These are phyloP conservation scores for Dalbergia cochinchinensis DNA, from an alignment of 306 rosid genomes.

Conservation along the genomic window DNA sequence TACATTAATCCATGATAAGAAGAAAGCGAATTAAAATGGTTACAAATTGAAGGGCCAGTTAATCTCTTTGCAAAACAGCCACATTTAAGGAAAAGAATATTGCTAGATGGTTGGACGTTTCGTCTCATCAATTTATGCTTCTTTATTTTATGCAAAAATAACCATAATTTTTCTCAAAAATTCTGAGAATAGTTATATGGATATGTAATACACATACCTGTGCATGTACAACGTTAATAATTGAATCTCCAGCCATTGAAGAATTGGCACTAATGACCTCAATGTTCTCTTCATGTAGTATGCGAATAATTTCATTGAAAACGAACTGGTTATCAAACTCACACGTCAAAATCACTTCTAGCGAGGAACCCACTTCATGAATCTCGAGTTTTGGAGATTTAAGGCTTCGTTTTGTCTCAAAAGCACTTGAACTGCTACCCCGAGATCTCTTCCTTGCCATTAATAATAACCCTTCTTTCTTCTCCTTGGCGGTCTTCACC, in stretches of 20 bases:
- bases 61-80: not conserved
- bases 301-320: constrained; percentile 62
- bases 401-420: constrained; percentile 21
- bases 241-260: constrained; percentile 49
- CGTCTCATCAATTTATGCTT: too few relatives aligned
- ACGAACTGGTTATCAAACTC: constrained; percentile 59
- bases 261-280: constrained; percentile 54
- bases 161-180: too few relatives aligned
- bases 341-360: constrained; percentile 58
- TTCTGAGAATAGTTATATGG: too few relatives aligned
- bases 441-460: constrained; percentile 47
- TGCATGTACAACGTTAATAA: constrained; percentile 58
- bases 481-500: constrained; percentile 51
- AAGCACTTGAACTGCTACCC: constrained; percentile 7
- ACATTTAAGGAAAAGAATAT: too few relatives aligned
- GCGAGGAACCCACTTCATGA: constrained; percentile 58
- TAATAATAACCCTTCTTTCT: constrained; percentile 51
- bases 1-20: constrained; percentile 25
- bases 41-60: not conserved
- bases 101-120: too few relatives aligned
- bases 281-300: constrained; percentile 60
- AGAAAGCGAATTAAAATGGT: not conserved
- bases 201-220: constrained; percentile 52
- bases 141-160: too few relatives aligned
- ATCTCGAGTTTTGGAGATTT: constrained; percentile 62